phyloP scores from a whole-genome alignment of 495 filamentous ascomycete genomes.

The Sphaerosporella brunnea region DNA sequence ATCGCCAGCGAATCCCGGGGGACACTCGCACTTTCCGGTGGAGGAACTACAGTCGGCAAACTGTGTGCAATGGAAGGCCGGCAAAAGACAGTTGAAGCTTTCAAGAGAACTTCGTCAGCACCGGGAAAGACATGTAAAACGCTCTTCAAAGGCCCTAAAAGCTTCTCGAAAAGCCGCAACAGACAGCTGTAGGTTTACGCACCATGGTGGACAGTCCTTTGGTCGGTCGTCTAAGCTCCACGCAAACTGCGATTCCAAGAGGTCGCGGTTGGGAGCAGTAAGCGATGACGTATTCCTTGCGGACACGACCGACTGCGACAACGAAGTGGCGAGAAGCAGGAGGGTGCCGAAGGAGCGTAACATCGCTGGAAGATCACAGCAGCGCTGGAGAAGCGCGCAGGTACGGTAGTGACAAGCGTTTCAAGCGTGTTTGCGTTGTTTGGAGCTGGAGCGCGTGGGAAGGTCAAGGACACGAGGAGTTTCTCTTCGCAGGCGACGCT shows the following conservation, averaged over 20 bases:
- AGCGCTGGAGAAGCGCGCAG: background rate
- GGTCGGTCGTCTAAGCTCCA: constrained; percentile 32
- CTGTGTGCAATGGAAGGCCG: constrained; percentile 76
- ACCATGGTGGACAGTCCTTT: constrained; percentile 48
- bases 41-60: constrained; percentile 69
- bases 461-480: too few species aligned
- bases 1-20: constrained; percentile 78
- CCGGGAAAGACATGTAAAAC: constrained; percentile 11
- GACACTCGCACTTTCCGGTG: constrained; percentile 81
- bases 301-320: constrained; percentile 2
- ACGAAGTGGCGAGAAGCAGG: constrained; percentile 14
- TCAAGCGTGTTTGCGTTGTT: too few species aligned
- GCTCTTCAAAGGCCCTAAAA: constrained; percentile 6
- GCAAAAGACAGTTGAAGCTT: constrained; percentile 94
- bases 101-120: constrained; percentile 8
- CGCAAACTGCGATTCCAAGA: constrained; percentile 14
- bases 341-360: constrained; percentile 19
- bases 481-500: too few species aligned
- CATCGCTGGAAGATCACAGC: constrained; percentile 11
- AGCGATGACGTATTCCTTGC: constrained; percentile 14
- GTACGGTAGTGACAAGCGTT: too few species aligned
- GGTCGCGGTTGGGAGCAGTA: constrained; percentile 11
- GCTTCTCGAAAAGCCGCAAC: background rate
- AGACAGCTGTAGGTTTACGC: constrained; percentile 16
- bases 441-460: too few species aligned